Evolutionary conservation across 2,329 filamentous ascomycete species (phyloP), one percentile per base, ranked within the genome.

Genomic region (Aspergillus glaucus): DNA sequence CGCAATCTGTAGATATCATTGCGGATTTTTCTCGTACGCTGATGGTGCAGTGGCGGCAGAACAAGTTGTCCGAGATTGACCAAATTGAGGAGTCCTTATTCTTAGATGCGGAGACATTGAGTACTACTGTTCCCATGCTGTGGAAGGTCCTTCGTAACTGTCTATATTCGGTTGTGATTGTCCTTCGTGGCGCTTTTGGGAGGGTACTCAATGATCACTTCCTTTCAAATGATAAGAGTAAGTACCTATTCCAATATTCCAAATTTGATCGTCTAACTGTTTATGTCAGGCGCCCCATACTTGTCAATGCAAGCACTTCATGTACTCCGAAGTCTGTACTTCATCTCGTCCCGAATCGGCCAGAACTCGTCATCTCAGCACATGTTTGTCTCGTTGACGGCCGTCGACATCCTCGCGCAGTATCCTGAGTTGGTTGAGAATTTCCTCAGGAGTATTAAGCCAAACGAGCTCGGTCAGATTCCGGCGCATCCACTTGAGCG

Each of bases 321-420:
- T 52, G 82, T 81, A 10, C 78, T 95, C 9, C 83, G 88, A 24
- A 86, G 88, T 59, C 72, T 94, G 17, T 88, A 84, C 68, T 95
- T 95, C 65, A 82, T 95, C 53, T 88, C 88, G 0, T 84, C 83
- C 12, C 79, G 87, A 36, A 79, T 87, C 48, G 85, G 86, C 17
- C 83, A 85, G 48, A 81, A 79, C 52, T 79, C 82, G 1, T 95
- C 94, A 60, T 88, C 91, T 47, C 86, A 88, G 50, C 92, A 95
- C 67, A 83, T 80, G 1, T 95, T 95, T 62, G 85, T 88, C 22
- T 89, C 90, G 59, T 77, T 94, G 19, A 83, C 87, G 1, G 84
- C 89, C 3, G 82, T 95, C 54, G 91, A 96, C 66, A 83, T 90
- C 36, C 77, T 95, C 4, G 77, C 85, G 7, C 80, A 83, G n/a